Conservation (phyloP, 352 stramenopile genomes). For the Halophytophthora polymorphica region DNA sequence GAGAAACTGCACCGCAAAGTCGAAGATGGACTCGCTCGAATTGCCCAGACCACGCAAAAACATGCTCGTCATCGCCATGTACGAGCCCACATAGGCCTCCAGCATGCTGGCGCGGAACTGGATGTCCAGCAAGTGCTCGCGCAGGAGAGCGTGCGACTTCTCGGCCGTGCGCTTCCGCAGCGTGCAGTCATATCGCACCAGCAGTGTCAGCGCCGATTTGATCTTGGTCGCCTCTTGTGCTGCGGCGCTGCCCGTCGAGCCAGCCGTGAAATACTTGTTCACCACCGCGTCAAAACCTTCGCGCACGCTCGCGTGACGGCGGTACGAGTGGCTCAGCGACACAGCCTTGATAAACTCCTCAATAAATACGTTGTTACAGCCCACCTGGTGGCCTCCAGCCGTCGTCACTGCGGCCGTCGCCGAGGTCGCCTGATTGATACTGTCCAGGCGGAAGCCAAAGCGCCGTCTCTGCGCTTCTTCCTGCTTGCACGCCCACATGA, state of each 20-base stretch:
- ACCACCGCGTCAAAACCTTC: conserved; percentile 57
- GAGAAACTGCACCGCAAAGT: conserved; percentile 86
- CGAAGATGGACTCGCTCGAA: conserved; percentile 84
- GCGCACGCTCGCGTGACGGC: conserved; percentile 53
- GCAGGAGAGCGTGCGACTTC: conserved; percentile 56
- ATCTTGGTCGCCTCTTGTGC: conserved; percentile 3
- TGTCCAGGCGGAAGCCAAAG: conserved; percentile 32
- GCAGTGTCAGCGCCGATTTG: conserved; percentile 40
- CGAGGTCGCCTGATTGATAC: conserved; percentile 1
- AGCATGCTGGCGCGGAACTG: conserved; percentile 73
- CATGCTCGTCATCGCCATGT: conserved; percentile 67
- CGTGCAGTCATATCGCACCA: conserved; percentile 70
- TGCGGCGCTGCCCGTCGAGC: conserved; percentile 1
- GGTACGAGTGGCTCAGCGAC: conserved; percentile 50
- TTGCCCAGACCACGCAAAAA: conserved; percentile 81
- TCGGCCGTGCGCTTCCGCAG: conserved; percentile 59
- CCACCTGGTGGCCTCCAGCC: conserved; percentile 28
- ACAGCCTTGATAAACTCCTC: conserved; percentile 68
- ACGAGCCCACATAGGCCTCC: conserved; percentile 68
- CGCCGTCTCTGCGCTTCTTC: conserved; percentile 29
- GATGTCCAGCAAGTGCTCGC: conserved; percentile 75
- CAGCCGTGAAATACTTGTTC: conserved; percentile 37
- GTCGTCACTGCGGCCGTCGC: conserved; percentile 8
- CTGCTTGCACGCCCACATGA: conserved; percentile 29
- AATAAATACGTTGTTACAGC: conserved; percentile 73